Base-by-base conservation (phyloP, 768 basidiomycete genomes). In the Amanita muscaria region DNA sequence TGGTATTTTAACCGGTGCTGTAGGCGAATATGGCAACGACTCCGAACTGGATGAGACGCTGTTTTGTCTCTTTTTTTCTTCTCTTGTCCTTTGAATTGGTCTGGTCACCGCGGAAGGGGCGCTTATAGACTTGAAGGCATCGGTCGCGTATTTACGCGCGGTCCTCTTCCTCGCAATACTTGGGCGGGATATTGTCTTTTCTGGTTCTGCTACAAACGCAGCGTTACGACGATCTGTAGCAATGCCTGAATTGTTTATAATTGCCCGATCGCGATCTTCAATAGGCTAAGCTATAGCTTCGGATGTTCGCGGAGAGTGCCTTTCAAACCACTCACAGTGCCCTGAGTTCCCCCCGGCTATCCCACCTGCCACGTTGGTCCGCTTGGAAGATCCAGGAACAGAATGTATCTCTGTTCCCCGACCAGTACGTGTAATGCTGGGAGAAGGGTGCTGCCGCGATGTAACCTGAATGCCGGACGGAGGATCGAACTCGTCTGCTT, bases 11-110 rank as follows among this genome's bases (percentile, higher is more conserved):
- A n/a, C n/a, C n/a, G n/a, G n/a, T n/a, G n/a, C n/a, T n/a, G 27
- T 18, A 27, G 36, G 36, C 8, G 33, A 37, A 24, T 34, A 12
- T 11, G 44, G 18, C 6, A 44, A 27, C 30, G 5, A 23, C 11
- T 7, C 11, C 29, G 14, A 32, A 43, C 18, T 27, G n/a, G 19
- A 38, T 27, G 27, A 11, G 4, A 29, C 36, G 21, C 37, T 46
- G 25, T 39, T 21, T 15, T 46, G 44, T 23, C 44, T n/a, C 10
- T 25, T 46, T 35, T 39, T 46, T 30, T 46, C 44, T n/a, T 46
- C 44, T 16, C 36, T 31, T 9, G 44, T 39, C 21, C 44, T 24
- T 33, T 39, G 30, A 5, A 46, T 6, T 16, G 14, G 11, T 15
- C 30, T 46, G 19, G 44, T 46, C 11, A 35, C 8, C 4, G 27